Conservation (phyloP, 306 rosid species). For the Rosa chinensis region DNA sequence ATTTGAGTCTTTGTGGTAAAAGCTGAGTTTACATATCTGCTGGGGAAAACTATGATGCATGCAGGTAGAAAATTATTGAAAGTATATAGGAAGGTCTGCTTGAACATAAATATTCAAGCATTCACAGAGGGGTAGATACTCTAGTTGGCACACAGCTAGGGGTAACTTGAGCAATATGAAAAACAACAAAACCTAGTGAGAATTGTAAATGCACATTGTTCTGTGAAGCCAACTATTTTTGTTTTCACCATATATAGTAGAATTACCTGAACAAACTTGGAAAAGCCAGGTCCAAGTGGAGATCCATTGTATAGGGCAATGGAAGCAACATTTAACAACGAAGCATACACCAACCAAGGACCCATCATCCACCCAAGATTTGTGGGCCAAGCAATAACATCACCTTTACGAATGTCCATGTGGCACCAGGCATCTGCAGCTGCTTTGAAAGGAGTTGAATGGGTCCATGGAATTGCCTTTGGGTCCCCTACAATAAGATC, state of each 20-base stretch:
- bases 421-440: conserved; percentile 99
- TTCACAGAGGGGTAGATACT: not conserved
- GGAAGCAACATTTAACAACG: conserved; percentile 89
- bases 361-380: conserved; percentile 99
- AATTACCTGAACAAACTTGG: conserved; percentile 83
- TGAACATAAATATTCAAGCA: not conserved
- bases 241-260: not conserved
- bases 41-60: not conserved
- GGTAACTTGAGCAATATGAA: not conserved
- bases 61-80: not conserved
- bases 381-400: conserved; percentile 89
- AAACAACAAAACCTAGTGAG: not conserved
- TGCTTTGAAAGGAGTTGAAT: conserved; percentile 79
- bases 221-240: not conserved
- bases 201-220: not conserved
- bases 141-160: not conserved
- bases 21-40: not conserved
- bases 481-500: conserved; percentile 71
- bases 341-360: conserved; percentile 95
- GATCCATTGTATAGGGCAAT: conserved; percentile 87
- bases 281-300: conserved; percentile 87
- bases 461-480: conserved; percentile 98
- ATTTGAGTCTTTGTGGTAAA: conserved; percentile 4
- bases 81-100: not conserved
- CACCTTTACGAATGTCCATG: conserved; percentile 77